Evolutionary conservation across 176 grass and related monocot species (phyloP).

Genomic region (Ensete ventricosum): DNA sequence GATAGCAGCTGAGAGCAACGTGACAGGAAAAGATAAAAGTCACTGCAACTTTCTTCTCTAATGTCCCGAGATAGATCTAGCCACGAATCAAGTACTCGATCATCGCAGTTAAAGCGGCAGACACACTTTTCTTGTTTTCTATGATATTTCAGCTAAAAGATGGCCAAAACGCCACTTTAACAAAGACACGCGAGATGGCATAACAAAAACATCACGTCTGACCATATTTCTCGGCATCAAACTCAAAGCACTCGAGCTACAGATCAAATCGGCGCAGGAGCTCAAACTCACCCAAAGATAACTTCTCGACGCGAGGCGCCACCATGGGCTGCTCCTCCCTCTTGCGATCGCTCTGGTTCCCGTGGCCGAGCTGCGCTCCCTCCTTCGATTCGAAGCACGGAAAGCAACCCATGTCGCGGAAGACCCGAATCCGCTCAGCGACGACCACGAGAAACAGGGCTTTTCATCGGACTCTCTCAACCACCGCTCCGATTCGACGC

Average conservation of each 20-base stretch:
- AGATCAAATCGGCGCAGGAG: not conserved
- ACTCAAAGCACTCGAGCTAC: not conserved
- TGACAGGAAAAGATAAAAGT: not conserved
- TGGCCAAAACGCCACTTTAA: not conserved
- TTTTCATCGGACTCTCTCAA: not conserved
- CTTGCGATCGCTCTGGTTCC: not conserved
- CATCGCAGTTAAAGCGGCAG: not conserved
- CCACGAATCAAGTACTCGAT: not conserved
- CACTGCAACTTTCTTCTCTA: not conserved
- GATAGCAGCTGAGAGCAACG: not conserved
- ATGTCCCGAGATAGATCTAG: not conserved
- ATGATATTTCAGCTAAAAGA: not conserved
- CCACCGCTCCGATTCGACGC: not conserved
- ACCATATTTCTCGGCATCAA: too few species aligned
- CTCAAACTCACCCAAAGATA: not conserved
- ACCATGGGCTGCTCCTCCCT: slow-evolving; percentile 10
- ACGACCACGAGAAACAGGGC: not conserved
- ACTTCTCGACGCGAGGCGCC: slow-evolving; percentile 1
- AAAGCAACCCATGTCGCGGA: not conserved
- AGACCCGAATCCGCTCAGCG: not conserved
- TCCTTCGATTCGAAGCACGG: slow-evolving; percentile 3
- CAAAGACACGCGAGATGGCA: not conserved
- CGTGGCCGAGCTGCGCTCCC: not conserved
- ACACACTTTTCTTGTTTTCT: not conserved
- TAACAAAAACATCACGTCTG: not conserved